Percentiles rank a stretch among this genome's conserved stretches.
Evolutionary conservation across 2,329 filamentous ascomycete species (phyloP).

Genomic region (Bipolaris sorokiniana): DNA sequence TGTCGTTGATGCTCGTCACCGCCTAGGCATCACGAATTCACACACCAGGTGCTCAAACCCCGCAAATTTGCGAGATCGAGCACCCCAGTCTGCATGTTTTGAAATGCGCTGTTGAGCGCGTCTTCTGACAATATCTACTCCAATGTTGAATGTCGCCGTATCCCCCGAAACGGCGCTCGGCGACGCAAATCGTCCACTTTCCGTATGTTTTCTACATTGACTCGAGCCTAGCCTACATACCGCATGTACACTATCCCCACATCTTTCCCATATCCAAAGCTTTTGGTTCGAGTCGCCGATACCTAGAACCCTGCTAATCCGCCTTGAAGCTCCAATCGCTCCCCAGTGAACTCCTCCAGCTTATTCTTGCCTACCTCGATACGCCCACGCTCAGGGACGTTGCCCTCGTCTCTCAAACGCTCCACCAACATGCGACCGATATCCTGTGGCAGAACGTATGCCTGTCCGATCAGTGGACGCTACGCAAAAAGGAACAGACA

Average conservation of each 20-base stretch:
- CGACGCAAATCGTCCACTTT: constrained; percentile 4
- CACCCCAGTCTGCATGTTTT: not conserved
- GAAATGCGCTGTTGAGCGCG: constrained; percentile 1
- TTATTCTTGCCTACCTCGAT: constrained; percentile 47
- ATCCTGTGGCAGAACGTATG: constrained; percentile 52
- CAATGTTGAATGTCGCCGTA: not conserved
- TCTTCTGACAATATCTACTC: not conserved
- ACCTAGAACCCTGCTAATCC: constrained; percentile 5
- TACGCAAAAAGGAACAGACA: constrained; percentile 25
- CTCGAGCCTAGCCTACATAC: constrained; percentile 5
- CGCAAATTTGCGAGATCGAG: not conserved
- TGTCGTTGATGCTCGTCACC: constrained; percentile 9
- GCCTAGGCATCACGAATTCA: constrained; percentile 7
- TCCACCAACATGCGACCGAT: constrained; percentile 46
- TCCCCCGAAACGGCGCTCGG: not conserved
- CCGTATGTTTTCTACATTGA: constrained; percentile 8
- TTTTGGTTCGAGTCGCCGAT: not conserved
- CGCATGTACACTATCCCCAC: constrained; percentile 8
- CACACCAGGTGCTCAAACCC: constrained; percentile 4
- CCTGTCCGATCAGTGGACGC: constrained; percentile 49
- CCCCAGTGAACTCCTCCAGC: constrained; percentile 52
- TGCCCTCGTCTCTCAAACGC: constrained; percentile 45
- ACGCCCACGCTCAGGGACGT: constrained; percentile 38
- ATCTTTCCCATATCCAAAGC: not conserved
- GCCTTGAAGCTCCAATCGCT: constrained; percentile 38